Evolutionary conservation across 179 eudicot species (phyloP), one percentile per base, ranked within the genome.

Genomic region (Sideroxylon spinosum): DNA sequence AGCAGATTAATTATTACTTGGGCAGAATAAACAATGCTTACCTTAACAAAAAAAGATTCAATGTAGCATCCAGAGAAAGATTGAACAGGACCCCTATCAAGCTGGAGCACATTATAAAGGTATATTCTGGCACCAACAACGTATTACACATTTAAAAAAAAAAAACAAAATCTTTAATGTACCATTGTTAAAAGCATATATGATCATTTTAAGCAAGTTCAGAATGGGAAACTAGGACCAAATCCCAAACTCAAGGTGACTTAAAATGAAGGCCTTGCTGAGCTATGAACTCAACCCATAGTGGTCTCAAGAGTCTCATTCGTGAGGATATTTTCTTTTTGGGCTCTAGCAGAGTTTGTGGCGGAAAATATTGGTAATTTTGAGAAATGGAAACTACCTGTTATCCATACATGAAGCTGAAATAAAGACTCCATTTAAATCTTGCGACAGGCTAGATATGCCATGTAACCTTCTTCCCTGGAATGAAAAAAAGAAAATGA

Each of bases 331-430:
- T 70, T 1, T 19, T 17, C 49, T 48, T 48, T 49, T 37, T 16
- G 2, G 20, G 23, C 23, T 1, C n/a, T 20, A 50, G 25, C 22
- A 1, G 44, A 71, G 74, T 12, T 22, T 25, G 57, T 59, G 46
- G 44, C 52, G 9, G 65, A 60, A 46, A 6, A 70, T 3, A 37
- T 16, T 53, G 19, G 64, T 56, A 50, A 13, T 73, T 20, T 49
- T 37, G 29, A 46, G 25, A 48, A 74, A 16, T 9, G 17, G 19
- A 64, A 44, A 9, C 26, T 85, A 95, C 98, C 97, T 91, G 71
- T 87, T 91, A 80, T 95, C 98, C 86, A 87, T 93, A 88, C 98
- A 93, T 71, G 99, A 93, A 77, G 97, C 99, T 71, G 98, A 83
- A 79, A 95, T 83, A 84, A 80, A 86, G 60, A 89, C 85, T 78